Evolutionary conservation across 192 early-diverging fungal species (phyloP), one percentile per base, ranked within the genome.

Genomic region (Jimgerdemannia lactiflua): DNA sequence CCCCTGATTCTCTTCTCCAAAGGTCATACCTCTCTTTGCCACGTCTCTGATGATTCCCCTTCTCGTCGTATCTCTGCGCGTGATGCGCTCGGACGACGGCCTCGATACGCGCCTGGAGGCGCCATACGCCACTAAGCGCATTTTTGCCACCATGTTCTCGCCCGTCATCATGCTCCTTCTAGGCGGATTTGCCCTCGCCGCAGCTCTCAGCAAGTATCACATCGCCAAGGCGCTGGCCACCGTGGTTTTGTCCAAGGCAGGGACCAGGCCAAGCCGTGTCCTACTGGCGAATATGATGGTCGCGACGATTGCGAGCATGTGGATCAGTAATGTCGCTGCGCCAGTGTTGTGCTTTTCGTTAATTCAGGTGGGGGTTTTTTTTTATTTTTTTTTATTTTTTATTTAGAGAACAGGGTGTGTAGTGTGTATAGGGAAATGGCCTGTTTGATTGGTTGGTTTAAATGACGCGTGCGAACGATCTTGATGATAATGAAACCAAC

Each of bases 251-350:
- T 90, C 94, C 39, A 92, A 89, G 83, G 96, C 97, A 3, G 97
- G 97, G n/a, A 93, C 91, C 8, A 86, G 87, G 49, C 95, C 97
- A 54, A 89, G 89, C 66, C 82, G 82, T 7, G 97, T 99, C 3
- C 82, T 99, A 39, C 85, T 99, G 43, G 93, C 94, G 54, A 96
- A 95, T 70, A 99, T 99, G 95, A 86, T 97, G 64, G 95, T 99
- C 0, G 94, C 94, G n/a, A 97, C 96, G 3, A 89, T 99, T 86
- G 94, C 95, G 10, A 95, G 94, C 84, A 99, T 99, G 97, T 97
- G 95, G 97, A 99, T 99, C 74, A 92, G 89, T 65, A 99, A 99
- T 75, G 97, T 99, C 4, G 97, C 97, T 3, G 97, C 97, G 9
- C 97, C 97, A 9, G 97, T 97, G 18, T 85, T 99, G 17, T 99